phyloP scores from a whole-genome alignment of 2,329 filamentous ascomycete species.

The Diaporthe batatas region DNA sequence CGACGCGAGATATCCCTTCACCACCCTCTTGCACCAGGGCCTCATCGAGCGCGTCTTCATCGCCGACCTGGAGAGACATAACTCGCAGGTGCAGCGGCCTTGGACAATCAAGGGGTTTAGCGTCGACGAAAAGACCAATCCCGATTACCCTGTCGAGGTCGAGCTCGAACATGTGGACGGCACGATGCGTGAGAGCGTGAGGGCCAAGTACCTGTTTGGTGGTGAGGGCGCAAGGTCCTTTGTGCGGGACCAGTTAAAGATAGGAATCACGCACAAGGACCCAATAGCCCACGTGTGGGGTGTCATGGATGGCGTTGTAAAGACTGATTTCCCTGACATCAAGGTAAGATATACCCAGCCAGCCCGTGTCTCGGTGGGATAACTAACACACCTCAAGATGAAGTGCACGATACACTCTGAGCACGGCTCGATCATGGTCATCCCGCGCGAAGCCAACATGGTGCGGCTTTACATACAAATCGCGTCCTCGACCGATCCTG shows the following conservation, averaged over 20 bases:
- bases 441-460: constrained; percentile 78
- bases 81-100: constrained; percentile 71
- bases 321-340: constrained; percentile 83
- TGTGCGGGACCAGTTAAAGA: constrained; percentile 73
- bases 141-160: constrained; percentile 84
- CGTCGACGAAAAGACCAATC: constrained; percentile 67
- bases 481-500: constrained; percentile 70
- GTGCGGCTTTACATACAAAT: constrained; percentile 80
- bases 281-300: constrained; percentile 81
- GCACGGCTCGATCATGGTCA: constrained; percentile 83
- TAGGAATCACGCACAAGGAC: constrained; percentile 79
- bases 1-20: constrained; percentile 78
- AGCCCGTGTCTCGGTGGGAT: background rate
- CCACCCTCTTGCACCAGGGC: constrained; percentile 79
- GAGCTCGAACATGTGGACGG: constrained; percentile 83
- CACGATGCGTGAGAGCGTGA: constrained; percentile 73
- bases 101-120: constrained; percentile 74
- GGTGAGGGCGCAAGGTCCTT: constrained; percentile 79
- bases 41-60: constrained; percentile 79
- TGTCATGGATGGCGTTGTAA: constrained; percentile 80
- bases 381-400: constrained; percentile 60
- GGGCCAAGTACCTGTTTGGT: constrained; percentile 78
- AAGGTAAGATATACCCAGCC: constrained; percentile 60
- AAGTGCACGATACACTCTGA: constrained; percentile 83
- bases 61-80: constrained; percentile 73